Evolutionary conservation across 2,329 filamentous ascomycete genomes (phyloP), one percentile per base, ranked within the genome.

Genomic region (Exophiala spinifera): DNA sequence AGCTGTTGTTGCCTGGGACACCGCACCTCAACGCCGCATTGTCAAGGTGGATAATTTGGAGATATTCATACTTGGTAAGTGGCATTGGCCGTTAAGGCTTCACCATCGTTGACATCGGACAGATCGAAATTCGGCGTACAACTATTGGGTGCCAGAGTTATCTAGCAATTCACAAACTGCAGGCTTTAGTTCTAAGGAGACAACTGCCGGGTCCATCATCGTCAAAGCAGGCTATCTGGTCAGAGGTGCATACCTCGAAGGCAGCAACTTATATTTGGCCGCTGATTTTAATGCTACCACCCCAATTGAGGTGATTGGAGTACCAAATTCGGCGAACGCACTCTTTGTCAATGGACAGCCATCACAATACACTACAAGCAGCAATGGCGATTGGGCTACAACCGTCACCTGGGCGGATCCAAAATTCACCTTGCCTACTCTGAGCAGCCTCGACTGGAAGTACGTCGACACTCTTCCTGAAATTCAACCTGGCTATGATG

Each of bases 201-300:
- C 19, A 20, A 44, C 42, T 47, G 65, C 64, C 2, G 66, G 66
- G 1, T 70, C 70, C 6, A 63, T 75, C 25, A 73, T 75, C 42
- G 66, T 75, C 49, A 73, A 72, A 39, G 72, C 69, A 0, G 72
- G 72, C 14, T 75, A 75, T 49, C 70, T 75, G 15, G 66, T 75
- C 14, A 70, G 73, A 4, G 69, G 63, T 17, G 84, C 84, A 0
- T 75, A 76, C 2, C 67, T 86, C 1, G 63, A 79, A 4, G 81
- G 77, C 1, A 73, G 72, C n/a, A 76, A 77, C 1, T 74, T 92
- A 3, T 74, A 79, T 11, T 67, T 92, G 2, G 80, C 79, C 3
- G 88, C 85, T 2, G 88, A 94, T 63, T 77, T 91, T 58, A 91
- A 92, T 62, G 69, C 76, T 0, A 89, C 87, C 0, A 84, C 84